A percentile compares a stretch with the other conserved stretches of the same genome.
Conservation (phyloP, 768 basidiomycete species). For the Amanita exitialis region DNA sequence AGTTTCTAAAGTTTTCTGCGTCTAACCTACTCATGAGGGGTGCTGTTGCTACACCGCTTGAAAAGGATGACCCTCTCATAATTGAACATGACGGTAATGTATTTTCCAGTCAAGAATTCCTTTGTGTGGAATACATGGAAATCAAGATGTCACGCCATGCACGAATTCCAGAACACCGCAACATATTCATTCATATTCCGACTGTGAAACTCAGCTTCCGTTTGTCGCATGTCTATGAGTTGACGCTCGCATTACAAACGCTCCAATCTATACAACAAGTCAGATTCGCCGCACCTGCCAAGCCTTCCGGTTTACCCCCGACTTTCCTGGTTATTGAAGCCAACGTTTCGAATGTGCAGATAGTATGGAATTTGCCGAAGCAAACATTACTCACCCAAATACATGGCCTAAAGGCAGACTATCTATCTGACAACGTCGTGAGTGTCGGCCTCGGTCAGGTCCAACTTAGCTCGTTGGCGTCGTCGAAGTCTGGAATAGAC, state of each 20-base stretch:
- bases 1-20: constrained; percentile 30
- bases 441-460: constrained; percentile 29
- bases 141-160: constrained; percentile 8
- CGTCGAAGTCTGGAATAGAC: constrained; percentile 23
- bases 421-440: constrained; percentile 16
- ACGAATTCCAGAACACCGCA: constrained; percentile 25
- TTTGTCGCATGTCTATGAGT: constrained; percentile 60
- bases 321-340: constrained; percentile 6
- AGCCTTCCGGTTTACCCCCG: constrained; percentile 9
- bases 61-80: constrained; percentile 55
- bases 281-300: constrained; percentile 10
- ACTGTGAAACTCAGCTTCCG: constrained; percentile 43
- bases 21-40: constrained; percentile 45
- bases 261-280: constrained; percentile 3
- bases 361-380: constrained; percentile 36
- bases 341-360: constrained; percentile 34
- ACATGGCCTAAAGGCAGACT: constrained; percentile 22
- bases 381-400: constrained; percentile 29
- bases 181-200: constrained; percentile 39
- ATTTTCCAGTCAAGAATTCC: constrained; percentile 31
- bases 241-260: constrained; percentile 38
- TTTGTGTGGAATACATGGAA: constrained; percentile 24
- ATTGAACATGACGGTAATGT: constrained; percentile 40
- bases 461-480: constrained; percentile 51
- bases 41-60: constrained; percentile 56